Base-by-base conservation (phyloP, 768 basidiomycete species). In the Lentinus brumalis region DNA sequence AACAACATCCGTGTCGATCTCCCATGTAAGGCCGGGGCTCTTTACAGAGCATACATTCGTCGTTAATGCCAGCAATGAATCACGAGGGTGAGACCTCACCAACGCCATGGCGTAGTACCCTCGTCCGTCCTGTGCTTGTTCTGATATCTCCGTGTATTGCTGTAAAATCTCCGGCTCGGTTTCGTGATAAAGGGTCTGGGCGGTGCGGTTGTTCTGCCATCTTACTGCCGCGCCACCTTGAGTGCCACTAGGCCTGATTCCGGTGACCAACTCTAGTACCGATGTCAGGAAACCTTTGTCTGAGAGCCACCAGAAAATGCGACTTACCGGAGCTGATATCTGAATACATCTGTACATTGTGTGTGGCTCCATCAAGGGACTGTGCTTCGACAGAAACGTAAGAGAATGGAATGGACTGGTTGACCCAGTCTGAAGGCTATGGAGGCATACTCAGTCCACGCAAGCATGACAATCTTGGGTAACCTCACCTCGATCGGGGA, bases 321-420 rank as follows among this genome's bases (percentile, higher is more conserved):
- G 10, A 57, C 66, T 16, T 45, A 76, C 76, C 77, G 62, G 67
- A 75, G 50, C 71, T 77, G 49, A 79, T 73, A 57, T 79, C 78
- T 0, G 76, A 71, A 58, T 78, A 79, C 4, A 79, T 65, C 57
- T 78, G 73, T 6, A 77, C 71, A 12, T 30, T 12, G 58, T 79
- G 78, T 14, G 68, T 29, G 12, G 61, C 60, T 7, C 71, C 74
- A 52, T 79, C 77, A 16, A 65, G 62, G 0, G 77, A 64, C 5
- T 31, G 44, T 8, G 70, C 75, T 7, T 69, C 63, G 5, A 79
- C 56, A 9, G 71, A 64, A 12, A 79, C 40, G 55, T 79, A 79
- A 9, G 76, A 73, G 63, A 78, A 78, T 5, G 78, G 77, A 3
- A 79, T 53, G 1, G 78, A 78, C 56, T 77, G 76, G n/a, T 67